Evolutionary conservation across 2,329 filamentous ascomycete species (phyloP).

Genomic region (Monosporascus sp.): DNA sequence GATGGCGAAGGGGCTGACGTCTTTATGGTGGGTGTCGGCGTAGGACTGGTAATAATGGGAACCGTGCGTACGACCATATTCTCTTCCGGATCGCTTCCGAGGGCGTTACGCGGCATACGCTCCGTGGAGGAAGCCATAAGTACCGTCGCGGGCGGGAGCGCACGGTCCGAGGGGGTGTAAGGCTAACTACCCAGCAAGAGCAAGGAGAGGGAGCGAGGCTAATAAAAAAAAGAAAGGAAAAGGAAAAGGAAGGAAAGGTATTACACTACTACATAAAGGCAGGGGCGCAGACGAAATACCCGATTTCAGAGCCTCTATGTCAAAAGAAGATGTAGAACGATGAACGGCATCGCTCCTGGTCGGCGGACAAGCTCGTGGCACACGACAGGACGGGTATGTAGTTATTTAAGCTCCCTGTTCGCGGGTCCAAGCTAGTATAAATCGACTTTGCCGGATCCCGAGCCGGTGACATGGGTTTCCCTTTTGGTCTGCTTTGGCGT

Average conservation of each 20-base stretch:
- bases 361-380: background rate
- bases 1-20: conserved; percentile 49
- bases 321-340: conserved; percentile 11
- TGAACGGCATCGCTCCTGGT: conserved; percentile 19
- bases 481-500: background rate
- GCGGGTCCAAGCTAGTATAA: background rate
- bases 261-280: conserved; percentile 5
- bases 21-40: conserved; percentile 48
- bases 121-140: conserved; percentile 48
- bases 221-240: background rate
- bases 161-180: background rate
- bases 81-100: conserved; percentile 36
- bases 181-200: background rate
- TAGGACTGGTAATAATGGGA: conserved; percentile 38
- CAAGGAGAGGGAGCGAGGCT: background rate
- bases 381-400: background rate
- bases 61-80: conserved; percentile 49
- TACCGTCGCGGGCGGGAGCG: conserved; percentile 30
- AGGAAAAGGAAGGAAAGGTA: background rate
- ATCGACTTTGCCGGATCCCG: background rate
- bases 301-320: conserved; percentile 7
- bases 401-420: background rate
- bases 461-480: background rate
- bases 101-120: conserved; percentile 39
- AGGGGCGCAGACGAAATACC: conserved; percentile 9